These are phyloP conservation scores for Termitomyces heimii DNA, from an alignment of 768 basidiomycete species.

Conservation along the genomic window DNA sequence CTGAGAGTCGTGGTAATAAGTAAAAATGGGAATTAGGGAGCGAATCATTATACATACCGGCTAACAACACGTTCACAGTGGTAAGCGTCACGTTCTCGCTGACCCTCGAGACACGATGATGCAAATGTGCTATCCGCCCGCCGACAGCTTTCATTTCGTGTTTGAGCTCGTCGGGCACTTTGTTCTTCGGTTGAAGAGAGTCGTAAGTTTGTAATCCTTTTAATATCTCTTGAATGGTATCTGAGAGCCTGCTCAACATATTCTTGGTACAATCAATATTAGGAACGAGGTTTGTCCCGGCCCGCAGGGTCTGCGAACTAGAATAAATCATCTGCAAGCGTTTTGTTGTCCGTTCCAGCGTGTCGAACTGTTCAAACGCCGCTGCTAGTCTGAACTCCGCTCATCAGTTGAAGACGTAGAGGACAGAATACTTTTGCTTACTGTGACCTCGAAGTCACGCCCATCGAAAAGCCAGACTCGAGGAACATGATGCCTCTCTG, in stretches of 20 bases:
- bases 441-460: constrained; percentile 58
- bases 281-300: constrained; percentile 3
- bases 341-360: constrained; percentile 16
- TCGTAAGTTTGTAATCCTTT: constrained; percentile 27
- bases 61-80: constrained; percentile 26
- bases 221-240: constrained; percentile 31
- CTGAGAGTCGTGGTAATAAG: constrained; percentile 16
- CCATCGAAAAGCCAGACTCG: constrained; percentile 72
- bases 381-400: constrained; percentile 23
- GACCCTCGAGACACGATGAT: constrained; percentile 15
- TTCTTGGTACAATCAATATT: constrained; percentile 18
- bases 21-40: background rate
- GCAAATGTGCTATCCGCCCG: constrained; percentile 20
- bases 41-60: constrained; percentile 23
- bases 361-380: constrained; percentile 15
- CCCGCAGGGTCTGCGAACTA: constrained; percentile 9
- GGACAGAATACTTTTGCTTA: constrained; percentile 30
- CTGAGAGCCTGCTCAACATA: constrained; percentile 24
- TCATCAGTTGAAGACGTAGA: constrained; percentile 1
- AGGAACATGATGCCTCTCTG: constrained; percentile 72
- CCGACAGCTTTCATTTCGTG: constrained; percentile 19
- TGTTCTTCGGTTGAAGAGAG: constrained; percentile 22
- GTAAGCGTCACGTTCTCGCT: constrained; percentile 18
- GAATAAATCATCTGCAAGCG: constrained; percentile 20
- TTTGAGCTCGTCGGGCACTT: constrained; percentile 17